Evolutionary conservation across 2,329 filamentous ascomycete species (phyloP), one percentile per base, ranked within the genome.

Genomic region (Xylariaceae sp.): DNA sequence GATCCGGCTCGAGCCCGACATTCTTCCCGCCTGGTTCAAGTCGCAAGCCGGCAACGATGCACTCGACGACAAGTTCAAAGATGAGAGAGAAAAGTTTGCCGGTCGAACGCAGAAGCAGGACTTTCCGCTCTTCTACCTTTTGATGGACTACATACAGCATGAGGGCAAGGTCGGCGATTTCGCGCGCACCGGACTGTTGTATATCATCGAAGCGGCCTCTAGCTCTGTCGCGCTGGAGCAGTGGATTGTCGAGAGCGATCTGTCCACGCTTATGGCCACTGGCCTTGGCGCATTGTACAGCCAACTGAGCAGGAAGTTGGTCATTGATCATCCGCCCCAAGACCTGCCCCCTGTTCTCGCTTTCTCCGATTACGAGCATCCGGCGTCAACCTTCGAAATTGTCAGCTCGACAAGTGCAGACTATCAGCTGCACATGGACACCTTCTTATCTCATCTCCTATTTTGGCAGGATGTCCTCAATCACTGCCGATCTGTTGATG

Each of bases 381-480:
- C 85, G 32, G 74, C 77, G n/a, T 76, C 83, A 1, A 82, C 83
- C 57, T 78, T 83, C 60, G 82, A 89, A 62, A 81, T 91, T 57
- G 82, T 90, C 61, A 84, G 82, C 69, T 85, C 89, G 43, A 85
- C 87, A 65, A 84, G 86, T 2, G 74, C 80, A 1, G 83, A 90
- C 51, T 90, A 95, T 55, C 87, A 89, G 61, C 80, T 83, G n/a
- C 89, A 96, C 61, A 81, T 97, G 63, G 85, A 92, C 47, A 95
- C 91, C 0, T 99, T 99, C 63, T 77, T 99, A 39, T 96, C 94
- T 1, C 95, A 97, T 65, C 78, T 99, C 43, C 76, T 95, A 6
- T 99, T 99, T 65, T 99, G 94, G 94, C 94, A 99, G 71, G 94
- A 99, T 67, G 91, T 96, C 32, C 75, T 99, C 53, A 94, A 97